Percentiles rank a stretch among this genome's conserved stretches.
phyloP scores from a whole-genome alignment of 2,329 filamentous ascomycete species.

The Tolypocladium cylindrosporum region DNA sequence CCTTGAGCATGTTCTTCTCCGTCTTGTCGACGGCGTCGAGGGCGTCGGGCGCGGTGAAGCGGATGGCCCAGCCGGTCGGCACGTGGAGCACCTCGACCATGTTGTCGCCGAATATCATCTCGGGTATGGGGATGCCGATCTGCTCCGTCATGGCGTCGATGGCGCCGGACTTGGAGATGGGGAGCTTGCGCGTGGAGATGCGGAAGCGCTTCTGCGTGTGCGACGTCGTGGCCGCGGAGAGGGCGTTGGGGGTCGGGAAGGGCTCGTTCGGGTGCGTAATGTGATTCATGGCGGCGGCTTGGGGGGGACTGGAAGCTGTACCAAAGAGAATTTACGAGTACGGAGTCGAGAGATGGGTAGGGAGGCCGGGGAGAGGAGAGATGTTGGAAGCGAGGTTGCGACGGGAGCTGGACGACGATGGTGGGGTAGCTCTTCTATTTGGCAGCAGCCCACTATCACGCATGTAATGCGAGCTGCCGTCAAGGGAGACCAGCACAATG shows the following conservation, averaged over 20 bases:
- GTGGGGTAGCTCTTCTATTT: neutral
- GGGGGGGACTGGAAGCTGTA: neutral
- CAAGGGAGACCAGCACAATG: neutral
- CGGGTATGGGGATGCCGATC: conserved; percentile 79
- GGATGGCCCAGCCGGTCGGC: conserved; percentile 66
- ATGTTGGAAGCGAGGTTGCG: neutral
- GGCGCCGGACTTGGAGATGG: conserved; percentile 83
- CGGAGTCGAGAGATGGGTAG: neutral
- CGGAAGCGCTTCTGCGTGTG: conserved; percentile 57
- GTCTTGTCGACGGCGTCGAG: conserved; percentile 92
- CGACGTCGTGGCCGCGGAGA: conserved; percentile 43
- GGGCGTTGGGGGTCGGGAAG: conserved; percentile 40
- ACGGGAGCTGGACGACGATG: neutral
- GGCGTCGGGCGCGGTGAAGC: conserved; percentile 79
- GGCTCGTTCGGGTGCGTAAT: conserved; percentile 35
- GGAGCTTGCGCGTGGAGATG: conserved; percentile 78
- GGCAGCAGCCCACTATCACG: neutral
- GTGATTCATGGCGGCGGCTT: conserved; percentile 25
- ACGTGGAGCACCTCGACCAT: conserved; percentile 63
- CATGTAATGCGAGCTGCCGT: too few relatives aligned
- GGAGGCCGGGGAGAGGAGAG: neutral
- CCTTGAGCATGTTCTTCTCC: conserved; percentile 79
- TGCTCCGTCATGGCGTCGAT: conserved; percentile 76
- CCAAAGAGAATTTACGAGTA: too few relatives aligned
- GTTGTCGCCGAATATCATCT: conserved; percentile 99